Evolutionary conservation across 352 stramenopile species (phyloP).

Genomic region (Globisporangium spinosum): DNA sequence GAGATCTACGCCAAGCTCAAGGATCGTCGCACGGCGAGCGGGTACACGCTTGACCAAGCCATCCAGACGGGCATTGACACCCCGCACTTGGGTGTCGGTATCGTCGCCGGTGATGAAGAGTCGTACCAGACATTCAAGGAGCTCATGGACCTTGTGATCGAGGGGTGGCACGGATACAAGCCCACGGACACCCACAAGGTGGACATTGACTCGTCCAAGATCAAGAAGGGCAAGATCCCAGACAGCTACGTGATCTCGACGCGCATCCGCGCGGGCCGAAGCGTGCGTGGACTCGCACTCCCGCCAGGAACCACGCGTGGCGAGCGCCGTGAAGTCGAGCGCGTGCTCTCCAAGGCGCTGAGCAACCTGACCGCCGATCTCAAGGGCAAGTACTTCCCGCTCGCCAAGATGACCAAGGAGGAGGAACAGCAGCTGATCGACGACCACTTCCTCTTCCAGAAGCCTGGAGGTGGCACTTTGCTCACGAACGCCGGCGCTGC

Average conservation of each 20-base stretch:
- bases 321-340: constrained; percentile 83
- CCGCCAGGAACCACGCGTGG: constrained; percentile 82
- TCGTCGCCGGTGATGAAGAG: constrained; percentile 85
- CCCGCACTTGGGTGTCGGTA: constrained; percentile 72
- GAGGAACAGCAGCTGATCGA: constrained; percentile 90
- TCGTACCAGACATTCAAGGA: constrained; percentile 82
- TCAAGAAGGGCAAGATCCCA: constrained; percentile 63
- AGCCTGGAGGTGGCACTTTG: constrained; percentile 86
- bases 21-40: constrained; percentile 51
- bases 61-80: constrained; percentile 88
- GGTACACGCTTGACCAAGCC: constrained; percentile 81
- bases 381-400: constrained; percentile 84
- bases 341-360: constrained; percentile 77
- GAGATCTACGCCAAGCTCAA: constrained; percentile 85
- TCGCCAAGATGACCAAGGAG: constrained; percentile 89
- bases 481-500: constrained; percentile 83
- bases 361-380: constrained; percentile 66
- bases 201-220: constrained; percentile 79
- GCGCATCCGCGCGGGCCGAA: constrained; percentile 88
- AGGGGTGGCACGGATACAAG: constrained; percentile 86
- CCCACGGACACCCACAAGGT: constrained; percentile 73
- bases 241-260: constrained; percentile 90
- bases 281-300: constrained; percentile 86
- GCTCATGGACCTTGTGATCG: constrained; percentile 82
- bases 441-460: constrained; percentile 92